These are phyloP conservation scores for Oenanthe javanica DNA, from an alignment of 140 eudicot genomes.

Conservation along the genomic window DNA sequence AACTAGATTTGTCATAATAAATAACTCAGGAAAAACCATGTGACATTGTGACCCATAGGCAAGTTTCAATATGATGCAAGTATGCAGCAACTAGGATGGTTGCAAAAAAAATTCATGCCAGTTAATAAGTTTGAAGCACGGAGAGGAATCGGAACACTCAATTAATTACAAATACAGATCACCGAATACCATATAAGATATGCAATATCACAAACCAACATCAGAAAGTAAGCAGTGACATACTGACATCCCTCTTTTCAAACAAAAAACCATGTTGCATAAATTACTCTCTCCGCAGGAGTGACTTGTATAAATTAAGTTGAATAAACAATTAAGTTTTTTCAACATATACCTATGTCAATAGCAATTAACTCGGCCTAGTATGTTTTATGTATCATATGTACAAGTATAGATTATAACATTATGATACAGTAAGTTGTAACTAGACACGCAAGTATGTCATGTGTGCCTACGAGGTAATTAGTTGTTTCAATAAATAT, in stretches of 20 bases:
- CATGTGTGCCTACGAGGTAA: neutral
- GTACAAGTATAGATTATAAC: slow-evolving; percentile 29
- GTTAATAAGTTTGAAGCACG: neutral
- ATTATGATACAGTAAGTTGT: slow-evolving; percentile 15
- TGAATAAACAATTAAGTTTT: neutral
- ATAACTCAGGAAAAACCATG: neutral
- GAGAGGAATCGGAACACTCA: neutral
- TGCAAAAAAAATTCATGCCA: neutral
- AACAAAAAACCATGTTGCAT: neutral
- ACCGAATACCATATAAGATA: neutral
- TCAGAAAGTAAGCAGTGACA: neutral
- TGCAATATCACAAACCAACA: neutral
- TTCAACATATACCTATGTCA: neutral
- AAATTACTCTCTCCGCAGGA: neutral
- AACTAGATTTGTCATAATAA: neutral
- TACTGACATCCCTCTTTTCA: neutral
- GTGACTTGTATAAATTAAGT: neutral
- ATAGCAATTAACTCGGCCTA: neutral
- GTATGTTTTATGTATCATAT: slow-evolving; percentile 14
- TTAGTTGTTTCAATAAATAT: neutral
- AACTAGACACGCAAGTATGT: neutral
- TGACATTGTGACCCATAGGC: neutral
- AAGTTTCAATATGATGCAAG: neutral
- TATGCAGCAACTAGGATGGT: neutral
- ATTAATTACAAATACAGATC: neutral